A percentile compares a stretch with the other conserved stretches of the same genome.
These are phyloP conservation scores for Bocquillonia castaneifolia DNA, from an alignment of 441 rosid species.

Conservation along the genomic window DNA sequence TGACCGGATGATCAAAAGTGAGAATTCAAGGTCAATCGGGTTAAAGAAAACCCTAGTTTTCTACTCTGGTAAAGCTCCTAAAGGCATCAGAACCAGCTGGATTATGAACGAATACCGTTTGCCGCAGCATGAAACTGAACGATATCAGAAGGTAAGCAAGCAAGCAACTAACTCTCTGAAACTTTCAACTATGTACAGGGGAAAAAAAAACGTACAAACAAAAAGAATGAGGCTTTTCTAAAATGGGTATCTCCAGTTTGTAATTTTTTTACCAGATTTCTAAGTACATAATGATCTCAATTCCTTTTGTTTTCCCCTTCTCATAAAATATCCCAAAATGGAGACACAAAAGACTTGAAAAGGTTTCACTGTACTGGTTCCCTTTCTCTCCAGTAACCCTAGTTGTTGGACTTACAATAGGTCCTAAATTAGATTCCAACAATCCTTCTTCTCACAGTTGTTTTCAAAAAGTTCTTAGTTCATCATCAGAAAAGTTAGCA, in stretches of 20 bases:
- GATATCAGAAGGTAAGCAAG: conserved; percentile 73
- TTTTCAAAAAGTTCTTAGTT: background rate
- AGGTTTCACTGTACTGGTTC: too few relatives aligned
- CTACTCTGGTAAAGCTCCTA: conserved; percentile 98
- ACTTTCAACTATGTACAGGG: background rate
- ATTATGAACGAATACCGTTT: conserved; percentile 97
- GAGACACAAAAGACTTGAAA: too few relatives aligned
- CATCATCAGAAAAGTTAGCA: background rate
- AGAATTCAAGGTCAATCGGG: conserved; percentile 71
- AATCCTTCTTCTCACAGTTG: background rate
- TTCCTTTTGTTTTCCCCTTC: background rate
- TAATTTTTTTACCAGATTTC: background rate
- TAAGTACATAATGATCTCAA: too few relatives aligned
- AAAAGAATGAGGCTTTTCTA: too few relatives aligned
- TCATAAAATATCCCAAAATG: conserved; percentile 9
- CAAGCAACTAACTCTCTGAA: background rate
- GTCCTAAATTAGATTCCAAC: too few relatives aligned
- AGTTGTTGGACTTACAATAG: conserved; percentile 2
- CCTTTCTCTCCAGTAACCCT: conserved; percentile 9
- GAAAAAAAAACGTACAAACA: too few relatives aligned
- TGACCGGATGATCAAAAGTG: conserved; percentile 84
- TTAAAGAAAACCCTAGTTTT: conserved; percentile 99
- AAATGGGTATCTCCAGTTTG: background rate
- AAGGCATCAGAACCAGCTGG: conserved; percentile 94
- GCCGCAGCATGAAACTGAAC: conserved; percentile 89